These are phyloP conservation scores for Ramaria sp. DNA, from an alignment of 768 basidiomycete genomes.

Conservation along the genomic window DNA sequence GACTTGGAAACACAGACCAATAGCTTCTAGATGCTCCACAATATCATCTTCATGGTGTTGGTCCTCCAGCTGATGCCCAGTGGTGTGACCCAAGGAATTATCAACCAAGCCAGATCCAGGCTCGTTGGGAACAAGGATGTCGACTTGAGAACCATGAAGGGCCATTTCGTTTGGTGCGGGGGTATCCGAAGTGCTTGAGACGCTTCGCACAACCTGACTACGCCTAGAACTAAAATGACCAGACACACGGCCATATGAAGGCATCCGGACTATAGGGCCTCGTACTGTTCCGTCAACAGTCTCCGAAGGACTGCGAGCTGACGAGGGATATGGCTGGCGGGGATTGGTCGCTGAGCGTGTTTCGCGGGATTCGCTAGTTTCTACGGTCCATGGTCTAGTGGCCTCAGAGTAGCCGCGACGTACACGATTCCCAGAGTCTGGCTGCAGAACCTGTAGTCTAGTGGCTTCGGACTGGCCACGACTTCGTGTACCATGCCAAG, in stretches of 20 bases:
- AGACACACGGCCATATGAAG: neutral
- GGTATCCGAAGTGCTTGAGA: neutral
- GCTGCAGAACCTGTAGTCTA: neutral
- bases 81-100: slow-evolving; percentile 33
- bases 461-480: too few relatives aligned
- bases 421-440: neutral
- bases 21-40: slow-evolving; percentile 75
- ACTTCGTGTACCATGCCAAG: too few relatives aligned
- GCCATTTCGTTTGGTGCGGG: neutral
- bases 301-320: too few relatives aligned
- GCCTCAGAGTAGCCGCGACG: too few relatives aligned
- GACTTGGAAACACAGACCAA: slow-evolving; percentile 34
- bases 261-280: too few relatives aligned
- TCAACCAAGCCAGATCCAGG: slow-evolving; percentile 28
- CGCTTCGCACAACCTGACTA: neutral
- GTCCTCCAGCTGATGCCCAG: slow-evolving; percentile 13
- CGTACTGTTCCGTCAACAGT: too few relatives aligned
- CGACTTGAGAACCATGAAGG: slow-evolving; percentile 29
- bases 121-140: slow-evolving; percentile 26
- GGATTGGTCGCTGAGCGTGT: too few relatives aligned
- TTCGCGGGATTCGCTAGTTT: neutral
- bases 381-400: neutral
- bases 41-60: slow-evolving; percentile 63
- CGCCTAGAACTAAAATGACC: neutral
- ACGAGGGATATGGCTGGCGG: too few relatives aligned